Conservation (phyloP, 78 protist species). For the Planoprotostelium fungivorum region DNA sequence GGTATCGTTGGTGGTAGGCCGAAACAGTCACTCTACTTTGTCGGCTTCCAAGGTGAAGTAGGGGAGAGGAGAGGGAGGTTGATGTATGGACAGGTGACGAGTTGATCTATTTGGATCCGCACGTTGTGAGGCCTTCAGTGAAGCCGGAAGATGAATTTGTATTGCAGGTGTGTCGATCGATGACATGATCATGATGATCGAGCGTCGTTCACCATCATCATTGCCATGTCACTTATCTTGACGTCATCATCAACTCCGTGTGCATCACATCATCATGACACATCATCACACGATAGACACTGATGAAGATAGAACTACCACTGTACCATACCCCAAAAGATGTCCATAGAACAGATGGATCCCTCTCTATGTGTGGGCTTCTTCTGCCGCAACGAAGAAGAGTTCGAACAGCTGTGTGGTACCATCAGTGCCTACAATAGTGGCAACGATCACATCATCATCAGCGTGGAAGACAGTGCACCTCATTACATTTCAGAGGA, state of each 20-base stretch:
- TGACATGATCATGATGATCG: too few species aligned
- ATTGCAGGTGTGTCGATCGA: too few species aligned
- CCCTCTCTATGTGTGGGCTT: slow-evolving; percentile 73
- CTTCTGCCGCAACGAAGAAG: slow-evolving; percentile 46
- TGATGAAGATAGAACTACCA: slow-evolving; percentile 44
- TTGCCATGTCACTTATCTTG: too few species aligned
- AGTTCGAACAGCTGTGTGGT: slow-evolving; percentile 43
- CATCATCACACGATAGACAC: not conserved
- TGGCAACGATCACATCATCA: not conserved
- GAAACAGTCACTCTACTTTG: slow-evolving; percentile 66
- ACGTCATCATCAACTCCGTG: too few species aligned
- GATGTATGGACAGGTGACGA: not conserved
- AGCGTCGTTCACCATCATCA: too few species aligned
- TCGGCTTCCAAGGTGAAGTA: slow-evolving; percentile 67
- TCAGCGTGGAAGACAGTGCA: not conserved
- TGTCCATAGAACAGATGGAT: slow-evolving; percentile 56
- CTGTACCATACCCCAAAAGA: slow-evolving; percentile 61
- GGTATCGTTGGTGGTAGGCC: slow-evolving; percentile 81
- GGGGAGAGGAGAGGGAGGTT: too few species aligned
- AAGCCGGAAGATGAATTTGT: not conserved
- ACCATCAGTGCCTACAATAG: not conserved
- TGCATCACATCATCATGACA: not conserved
- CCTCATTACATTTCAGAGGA: not conserved
- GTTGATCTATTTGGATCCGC: slow-evolving; percentile 75
- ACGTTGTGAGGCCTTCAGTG: slow-evolving; percentile 51